Evolutionary conservation across 352 stramenopile genomes (phyloP), one percentile per base, ranked within the genome.

Genomic region (Phytopythium helicoides): DNA sequence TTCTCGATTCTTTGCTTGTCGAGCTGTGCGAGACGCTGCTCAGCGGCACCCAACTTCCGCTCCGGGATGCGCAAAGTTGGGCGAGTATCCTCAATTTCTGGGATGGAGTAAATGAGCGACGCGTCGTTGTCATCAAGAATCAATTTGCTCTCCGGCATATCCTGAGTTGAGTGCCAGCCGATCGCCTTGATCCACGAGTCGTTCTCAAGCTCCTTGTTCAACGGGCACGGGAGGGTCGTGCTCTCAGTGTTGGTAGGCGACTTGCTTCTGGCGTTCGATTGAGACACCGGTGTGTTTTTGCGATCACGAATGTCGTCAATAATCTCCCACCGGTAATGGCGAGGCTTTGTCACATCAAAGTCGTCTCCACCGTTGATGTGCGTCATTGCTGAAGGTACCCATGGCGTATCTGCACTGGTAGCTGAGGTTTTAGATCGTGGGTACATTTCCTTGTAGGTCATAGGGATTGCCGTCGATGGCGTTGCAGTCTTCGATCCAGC

Each of bases 71-170:
- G 82, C 49, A 93, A 57, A 3, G 85, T 94, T 9, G 85, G 81
- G 47, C 85, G 82, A 12, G 86, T 68, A 47, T 91, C 83, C 50
- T 94, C 82, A 67, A 89, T 90, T 40, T 91, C 73, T 1, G 78
- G 62, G 9, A 87, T 73, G 1, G 78, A 88, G 34, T 92, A 85
- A 44, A 94, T 87, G 22, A 94, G 62, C 25, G 76, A 76, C 18
- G 71, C 66, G 57, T 94, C 84, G 51, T 94, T 92, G 54, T 92
- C 84, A 53, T 94, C 84, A 25, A 94, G 49, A n/a, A 92, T 67
- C 3, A 94, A 52, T 47, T 87, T 85, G 47, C 79, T 92, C 33
- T 86, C 70, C 6, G 81, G 81, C 84, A 94, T 94, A 34, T 92
- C 80, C 28, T 86, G 65, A 0, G 76, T 86, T 12, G 76, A 85